Conservation (phyloP, 2,329 filamentous ascomycete species). For the Arachnomyces sp. region DNA sequence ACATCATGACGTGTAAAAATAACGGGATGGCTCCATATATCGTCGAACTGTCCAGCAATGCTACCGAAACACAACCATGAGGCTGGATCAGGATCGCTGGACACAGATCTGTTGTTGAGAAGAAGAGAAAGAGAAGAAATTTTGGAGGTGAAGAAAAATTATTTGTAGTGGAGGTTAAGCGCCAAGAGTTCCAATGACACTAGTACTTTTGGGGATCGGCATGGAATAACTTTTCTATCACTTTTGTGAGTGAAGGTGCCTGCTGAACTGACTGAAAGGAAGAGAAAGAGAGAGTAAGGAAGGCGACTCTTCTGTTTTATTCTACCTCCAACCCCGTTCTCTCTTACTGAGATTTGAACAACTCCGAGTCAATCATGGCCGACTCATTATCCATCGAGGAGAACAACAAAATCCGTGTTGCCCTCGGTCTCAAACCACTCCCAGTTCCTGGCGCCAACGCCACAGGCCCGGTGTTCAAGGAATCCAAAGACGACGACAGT, state of each 20-base stretch:
- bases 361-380: constrained; percentile 30
- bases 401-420: constrained; percentile 82
- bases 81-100: constrained; percentile 60
- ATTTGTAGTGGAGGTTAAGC: constrained; percentile 19
- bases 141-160: constrained; percentile 29
- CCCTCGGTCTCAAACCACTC: constrained; percentile 82
- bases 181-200: constrained; percentile 6
- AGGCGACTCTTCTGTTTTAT: background rate
- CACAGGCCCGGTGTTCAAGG: constrained; percentile 50
- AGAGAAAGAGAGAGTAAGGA: background rate
- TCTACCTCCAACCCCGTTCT: constrained; percentile 2
- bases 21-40: constrained; percentile 66
- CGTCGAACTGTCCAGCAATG: constrained; percentile 79
- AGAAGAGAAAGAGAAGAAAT: constrained; percentile 30
- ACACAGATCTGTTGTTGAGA: constrained; percentile 68
- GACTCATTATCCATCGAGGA: constrained; percentile 71
- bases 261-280: background rate
- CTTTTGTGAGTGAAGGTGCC: background rate
- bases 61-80: constrained; percentile 57
- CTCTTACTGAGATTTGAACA: background rate
- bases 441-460: constrained; percentile 61
- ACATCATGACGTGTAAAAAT: constrained; percentile 55
- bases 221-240: constrained; percentile 6
- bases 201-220: constrained; percentile 2
- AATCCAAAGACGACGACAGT: constrained; percentile 40